These are phyloP conservation scores for Tricholoma saponaceum DNA, from an alignment of 768 basidiomycete species.

Conservation along the genomic window DNA sequence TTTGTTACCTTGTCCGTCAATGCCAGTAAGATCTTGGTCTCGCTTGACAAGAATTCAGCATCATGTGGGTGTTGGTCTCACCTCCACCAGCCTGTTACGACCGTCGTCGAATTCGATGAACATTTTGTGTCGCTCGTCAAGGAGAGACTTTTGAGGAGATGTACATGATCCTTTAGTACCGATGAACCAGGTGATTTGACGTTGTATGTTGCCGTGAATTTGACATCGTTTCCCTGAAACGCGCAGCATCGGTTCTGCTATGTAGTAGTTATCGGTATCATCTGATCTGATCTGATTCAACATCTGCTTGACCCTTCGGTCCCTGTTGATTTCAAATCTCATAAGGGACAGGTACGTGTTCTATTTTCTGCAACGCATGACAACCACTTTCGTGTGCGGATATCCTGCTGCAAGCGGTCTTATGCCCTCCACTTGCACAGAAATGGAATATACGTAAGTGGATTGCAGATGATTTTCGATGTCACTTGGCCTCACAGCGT, in stretches of 20 bases:
- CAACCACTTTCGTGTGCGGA: background rate
- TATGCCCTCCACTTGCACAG: too few relatives aligned
- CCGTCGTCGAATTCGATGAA: too few relatives aligned
- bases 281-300: background rate
- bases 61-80: too few relatives aligned
- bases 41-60: constrained; percentile 10
- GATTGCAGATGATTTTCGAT: background rate
- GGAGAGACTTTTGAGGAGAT: background rate
- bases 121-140: background rate
- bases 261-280: background rate
- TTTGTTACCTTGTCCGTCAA: constrained; percentile 4
- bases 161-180: background rate
- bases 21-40: constrained; percentile 1
- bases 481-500: background rate
- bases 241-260: too few relatives aligned
- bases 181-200: background rate
- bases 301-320: too few relatives aligned
- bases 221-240: too few relatives aligned
- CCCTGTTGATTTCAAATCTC: background rate
- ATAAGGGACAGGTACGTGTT: background rate
- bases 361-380: background rate
- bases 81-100: too few relatives aligned
- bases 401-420: background rate
- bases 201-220: background rate
- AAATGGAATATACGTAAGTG: background rate